Evolutionary conservation across 2,329 filamentous ascomycete genomes (phyloP).

Genomic region (Diplodia intermedia): DNA sequence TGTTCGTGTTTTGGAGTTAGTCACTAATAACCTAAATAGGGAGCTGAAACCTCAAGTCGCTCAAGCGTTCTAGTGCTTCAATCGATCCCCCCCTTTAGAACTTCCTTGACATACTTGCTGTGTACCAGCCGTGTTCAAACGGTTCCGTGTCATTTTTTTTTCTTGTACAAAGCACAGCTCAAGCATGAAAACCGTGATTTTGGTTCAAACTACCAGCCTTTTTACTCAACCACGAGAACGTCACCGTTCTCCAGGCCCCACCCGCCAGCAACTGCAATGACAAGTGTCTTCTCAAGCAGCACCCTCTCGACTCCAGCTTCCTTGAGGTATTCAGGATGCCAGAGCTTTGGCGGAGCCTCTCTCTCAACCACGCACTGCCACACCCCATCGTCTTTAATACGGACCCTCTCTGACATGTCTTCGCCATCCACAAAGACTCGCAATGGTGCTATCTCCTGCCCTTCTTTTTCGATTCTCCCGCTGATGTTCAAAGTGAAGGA

Average conservation of each 20-base stretch:
- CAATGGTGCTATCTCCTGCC: slow-evolving; percentile 34
- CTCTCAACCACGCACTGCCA: slow-evolving; percentile 6
- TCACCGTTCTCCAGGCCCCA: not conserved
- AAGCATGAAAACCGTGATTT: no score
- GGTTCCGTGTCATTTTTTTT: no score
- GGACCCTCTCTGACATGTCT: not conserved
- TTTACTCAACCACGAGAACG: not conserved
- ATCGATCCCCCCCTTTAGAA: no score
- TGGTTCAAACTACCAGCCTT: no score
- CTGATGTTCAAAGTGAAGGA: not conserved
- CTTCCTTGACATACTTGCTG: no score
- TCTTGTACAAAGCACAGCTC: no score
- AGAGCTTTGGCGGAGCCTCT: not conserved
- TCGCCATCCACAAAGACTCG: not conserved
- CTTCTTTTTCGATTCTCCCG: not conserved
- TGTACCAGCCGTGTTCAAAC: no score
- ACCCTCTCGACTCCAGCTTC: not conserved
- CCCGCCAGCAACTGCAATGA: not conserved
- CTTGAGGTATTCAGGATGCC: slow-evolving; percentile 1
- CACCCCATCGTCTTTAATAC: not conserved
- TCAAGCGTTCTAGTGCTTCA: no score
- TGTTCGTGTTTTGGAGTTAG: no score
- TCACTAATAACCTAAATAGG: no score
- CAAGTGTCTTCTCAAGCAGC: not conserved
- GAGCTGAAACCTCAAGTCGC: no score